Base-by-base conservation (phyloP, 306 rosid genomes). In the Rosa chinensis region DNA sequence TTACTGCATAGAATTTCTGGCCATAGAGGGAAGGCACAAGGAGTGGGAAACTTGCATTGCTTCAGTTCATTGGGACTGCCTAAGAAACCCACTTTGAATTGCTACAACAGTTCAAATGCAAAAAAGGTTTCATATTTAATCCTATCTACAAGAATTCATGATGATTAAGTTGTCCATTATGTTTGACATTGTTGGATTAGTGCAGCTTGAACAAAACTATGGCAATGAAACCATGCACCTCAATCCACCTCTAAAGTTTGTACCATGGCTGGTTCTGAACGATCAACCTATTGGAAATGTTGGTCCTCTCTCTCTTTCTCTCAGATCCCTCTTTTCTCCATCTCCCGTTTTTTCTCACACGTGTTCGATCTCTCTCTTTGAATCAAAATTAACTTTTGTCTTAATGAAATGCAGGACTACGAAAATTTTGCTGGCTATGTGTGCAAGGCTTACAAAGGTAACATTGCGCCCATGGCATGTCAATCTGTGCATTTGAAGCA, bases 231-330 rank as follows among this genome's bases (percentile, higher is more conserved):
- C 97, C 12, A 77, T 77, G 73, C 61, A 69, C 43, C 97, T 92
- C 23, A 84, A 85, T 52, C 99, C 92, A 17, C 89, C 88, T 7
- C 93, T 84, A 32, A 84, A 85, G 76, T 92, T 87, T 73, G 93
- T 94, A 48, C 97, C 99, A 71, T 92, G 99, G 99, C 91, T 94
- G 58, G 88, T 94, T 64, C 91, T 92, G 49, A 88, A 94, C 56
- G 80, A 87, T 77, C 85, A 88, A 55, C 80, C 98, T 35, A 87
- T 94, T 44, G 86, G 85, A 85, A 96, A 89, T 94, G 93, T 90
- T 73, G 49, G 72, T 75, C 23, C 16, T 81, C 76, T 35, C 67
- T 58, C 42, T 72, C 82, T 47, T 32, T 25, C 25, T 32, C 35
- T 32, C 35, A 32, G 35, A 32, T 32, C 1, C 2, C 35, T 32